Percentiles rank a stretch among this genome's conserved stretches.
phyloP scores from a whole-genome alignment of 768 basidiomycete genomes.

The Boletus rubescentipes region DNA sequence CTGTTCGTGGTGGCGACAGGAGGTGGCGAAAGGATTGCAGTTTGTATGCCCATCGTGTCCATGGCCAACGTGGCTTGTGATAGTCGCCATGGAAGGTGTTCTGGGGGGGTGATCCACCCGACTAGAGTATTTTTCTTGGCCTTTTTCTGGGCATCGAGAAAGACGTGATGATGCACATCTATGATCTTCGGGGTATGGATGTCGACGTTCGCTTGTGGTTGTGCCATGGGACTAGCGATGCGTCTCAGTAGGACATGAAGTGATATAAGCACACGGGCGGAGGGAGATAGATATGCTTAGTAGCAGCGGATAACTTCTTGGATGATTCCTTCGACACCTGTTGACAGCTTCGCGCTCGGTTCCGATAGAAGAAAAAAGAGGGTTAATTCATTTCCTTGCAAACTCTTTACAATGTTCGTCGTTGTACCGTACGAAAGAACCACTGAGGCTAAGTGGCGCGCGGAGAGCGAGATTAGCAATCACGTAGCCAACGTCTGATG shows the following conservation, averaged over 20 bases:
- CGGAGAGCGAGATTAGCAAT: conserved; percentile 72
- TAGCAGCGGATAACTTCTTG: conserved; percentile 4
- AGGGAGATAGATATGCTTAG: neutral
- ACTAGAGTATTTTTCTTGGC: conserved; percentile 41
- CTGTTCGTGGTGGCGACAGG: conserved; percentile 49
- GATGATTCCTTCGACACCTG: conserved; percentile 11
- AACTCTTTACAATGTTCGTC: conserved; percentile 64
- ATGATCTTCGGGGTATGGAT: conserved; percentile 29
- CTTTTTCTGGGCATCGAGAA: conserved; percentile 54
- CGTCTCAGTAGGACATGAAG: neutral
- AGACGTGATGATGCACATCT: conserved; percentile 80
- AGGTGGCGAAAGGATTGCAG: conserved; percentile 68
- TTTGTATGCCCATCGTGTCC: conserved; percentile 56
- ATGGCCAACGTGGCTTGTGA: conserved; percentile 59
- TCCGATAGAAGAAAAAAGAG: conserved; percentile 11
- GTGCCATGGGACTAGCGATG: conserved; percentile 14
- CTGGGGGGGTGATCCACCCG: conserved; percentile 63
- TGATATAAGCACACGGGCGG: neutral
- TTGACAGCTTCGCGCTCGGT: conserved; percentile 17
- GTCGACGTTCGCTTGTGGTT: neutral
- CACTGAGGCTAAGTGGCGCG: conserved; percentile 63
- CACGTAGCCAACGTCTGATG: conserved; percentile 74
- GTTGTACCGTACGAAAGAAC: conserved; percentile 82
- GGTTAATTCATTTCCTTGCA: conserved; percentile 32
- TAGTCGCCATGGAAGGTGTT: conserved; percentile 65